These are phyloP conservation scores for Salix brachista DNA, from an alignment of 345 rosid species.

Conservation along the genomic window DNA sequence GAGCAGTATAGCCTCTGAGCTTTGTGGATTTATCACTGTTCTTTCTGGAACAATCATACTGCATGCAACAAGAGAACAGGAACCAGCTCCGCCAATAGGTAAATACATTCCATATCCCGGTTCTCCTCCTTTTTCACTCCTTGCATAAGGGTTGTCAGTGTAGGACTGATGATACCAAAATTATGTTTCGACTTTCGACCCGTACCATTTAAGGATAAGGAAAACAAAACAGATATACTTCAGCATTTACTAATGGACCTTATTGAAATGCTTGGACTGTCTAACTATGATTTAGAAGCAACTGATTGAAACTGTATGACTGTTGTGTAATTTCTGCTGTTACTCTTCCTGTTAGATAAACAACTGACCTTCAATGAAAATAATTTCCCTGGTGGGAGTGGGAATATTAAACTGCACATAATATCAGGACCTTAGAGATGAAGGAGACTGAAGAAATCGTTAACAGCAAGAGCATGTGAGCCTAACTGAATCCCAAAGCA, in stretches of 20 bases:
- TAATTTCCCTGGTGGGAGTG: too few relatives aligned
- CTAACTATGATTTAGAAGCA: neutral
- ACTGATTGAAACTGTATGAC: neutral
- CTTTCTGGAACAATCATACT: constrained; percentile 81
- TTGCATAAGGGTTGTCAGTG: neutral
- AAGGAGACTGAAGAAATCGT: too few relatives aligned
- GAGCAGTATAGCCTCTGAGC: constrained; percentile 77
- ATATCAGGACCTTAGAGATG: too few relatives aligned
- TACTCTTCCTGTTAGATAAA: too few relatives aligned
- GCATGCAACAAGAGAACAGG: constrained; percentile 79
- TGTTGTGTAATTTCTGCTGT: too few relatives aligned
- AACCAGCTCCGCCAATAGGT: constrained; percentile 55
- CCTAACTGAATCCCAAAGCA: too few relatives aligned
- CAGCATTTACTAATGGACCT: neutral
- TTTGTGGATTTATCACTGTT: constrained; percentile 87
- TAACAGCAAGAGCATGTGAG: too few relatives aligned
- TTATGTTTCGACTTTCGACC: neutral
- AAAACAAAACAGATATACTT: neutral
- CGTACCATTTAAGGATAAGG: neutral
- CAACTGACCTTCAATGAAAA: too few relatives aligned
- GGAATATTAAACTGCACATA: too few relatives aligned
- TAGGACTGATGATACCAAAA: neutral
- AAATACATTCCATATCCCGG: constrained; percentile 9
- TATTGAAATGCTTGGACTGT: neutral
- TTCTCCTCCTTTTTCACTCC: neutral